A percentile compares a stretch with the other conserved stretches of the same genome.
Conservation (phyloP, 495 filamentous ascomycete species). For the Penicillium silybi region DNA sequence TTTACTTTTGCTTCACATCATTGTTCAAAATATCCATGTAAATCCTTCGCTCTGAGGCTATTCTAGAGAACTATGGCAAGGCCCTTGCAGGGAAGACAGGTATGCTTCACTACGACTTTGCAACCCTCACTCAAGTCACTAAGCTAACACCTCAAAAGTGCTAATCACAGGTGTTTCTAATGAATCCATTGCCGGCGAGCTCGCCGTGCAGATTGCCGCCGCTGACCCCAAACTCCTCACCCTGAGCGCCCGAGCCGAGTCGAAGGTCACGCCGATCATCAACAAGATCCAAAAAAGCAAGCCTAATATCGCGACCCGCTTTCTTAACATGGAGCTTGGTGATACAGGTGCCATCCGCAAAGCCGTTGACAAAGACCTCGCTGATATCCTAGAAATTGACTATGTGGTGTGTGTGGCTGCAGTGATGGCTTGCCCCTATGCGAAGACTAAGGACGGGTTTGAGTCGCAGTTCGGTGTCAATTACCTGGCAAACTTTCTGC, state of each 20-base stretch:
- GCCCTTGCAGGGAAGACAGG: conserved; percentile 17
- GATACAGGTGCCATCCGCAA: conserved; percentile 10
- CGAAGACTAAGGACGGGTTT: conserved; percentile 18
- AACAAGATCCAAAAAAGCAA: conserved; percentile 11
- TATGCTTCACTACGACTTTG: not conserved
- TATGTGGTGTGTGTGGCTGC: conserved; percentile 15
- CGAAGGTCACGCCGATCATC: conserved; percentile 9
- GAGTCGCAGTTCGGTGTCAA: conserved; percentile 20
- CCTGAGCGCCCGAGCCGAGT: conserved; percentile 15
- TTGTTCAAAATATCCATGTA: conserved; percentile 13
- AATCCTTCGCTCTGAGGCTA: conserved; percentile 17
- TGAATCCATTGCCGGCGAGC: conserved; percentile 20
- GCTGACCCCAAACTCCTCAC: conserved; percentile 16
- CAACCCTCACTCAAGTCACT: not conserved
- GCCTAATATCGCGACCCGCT: conserved; percentile 12
- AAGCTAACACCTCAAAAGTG: conserved; percentile 1
- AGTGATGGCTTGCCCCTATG: conserved; percentile 17
- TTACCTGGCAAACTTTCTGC: conserved; percentile 20
- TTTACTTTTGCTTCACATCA: not conserved
- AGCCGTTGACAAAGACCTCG: conserved; percentile 3
- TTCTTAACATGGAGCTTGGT: conserved; percentile 16
- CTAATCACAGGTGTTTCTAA: conserved; percentile 20
- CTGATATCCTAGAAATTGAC: conserved; percentile 15
- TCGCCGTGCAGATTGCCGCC: conserved; percentile 12
- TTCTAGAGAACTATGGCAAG: conserved; percentile 21